Base-by-base conservation (phyloP, 306 rosid species). In the Castanea mollissima region DNA sequence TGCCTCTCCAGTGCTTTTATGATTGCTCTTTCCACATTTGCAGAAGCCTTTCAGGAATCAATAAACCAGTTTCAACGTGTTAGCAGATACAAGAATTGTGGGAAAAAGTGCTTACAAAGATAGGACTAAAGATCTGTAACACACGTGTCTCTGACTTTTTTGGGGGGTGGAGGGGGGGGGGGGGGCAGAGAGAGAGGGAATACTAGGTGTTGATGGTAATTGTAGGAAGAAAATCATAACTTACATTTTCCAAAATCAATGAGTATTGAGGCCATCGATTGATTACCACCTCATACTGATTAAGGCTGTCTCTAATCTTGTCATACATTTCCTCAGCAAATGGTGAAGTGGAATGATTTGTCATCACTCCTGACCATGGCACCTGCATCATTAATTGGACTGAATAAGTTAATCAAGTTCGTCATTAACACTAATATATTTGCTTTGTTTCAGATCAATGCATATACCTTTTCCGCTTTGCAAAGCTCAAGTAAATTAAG, bases 211-310 rank as follows among this genome's bases (percentile, higher is more conserved):
- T 82, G 9, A 63, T 5, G 55, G 46, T 44, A 20, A 76, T 62
- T 23, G 3, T 18, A 54, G 71, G 49, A 44, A 70, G 44, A 8
- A 74, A 67, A 77, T 68, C 55, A 77, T 69, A 71, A 80, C 96
- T 87, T 85, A 95, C 99, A 89, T 73, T 85, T 93, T 93, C 98
- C 83, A 95, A 77, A 80, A 89, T 86, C 79, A 95, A 82, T 19
- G 98, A 91, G 86, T 95, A 95, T 58, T 95, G 99, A 85, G 99
- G 99, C 99, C 99, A 95, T 82, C 98, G 89, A 71, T 71, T 92
- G 89, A 93, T 89, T 78, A 91, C 96, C 46, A 91, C 96, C 80
- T 95, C 97, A 69, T 95, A 95, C 44, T 82, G 91, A 76, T 83
- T 74, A 9, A 95, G 96, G 83, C 78, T 64, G 81, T 93, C 91